Conservation (phyloP, 2,329 filamentous ascomycete species). For the Albophoma yamanashiensis region DNA sequence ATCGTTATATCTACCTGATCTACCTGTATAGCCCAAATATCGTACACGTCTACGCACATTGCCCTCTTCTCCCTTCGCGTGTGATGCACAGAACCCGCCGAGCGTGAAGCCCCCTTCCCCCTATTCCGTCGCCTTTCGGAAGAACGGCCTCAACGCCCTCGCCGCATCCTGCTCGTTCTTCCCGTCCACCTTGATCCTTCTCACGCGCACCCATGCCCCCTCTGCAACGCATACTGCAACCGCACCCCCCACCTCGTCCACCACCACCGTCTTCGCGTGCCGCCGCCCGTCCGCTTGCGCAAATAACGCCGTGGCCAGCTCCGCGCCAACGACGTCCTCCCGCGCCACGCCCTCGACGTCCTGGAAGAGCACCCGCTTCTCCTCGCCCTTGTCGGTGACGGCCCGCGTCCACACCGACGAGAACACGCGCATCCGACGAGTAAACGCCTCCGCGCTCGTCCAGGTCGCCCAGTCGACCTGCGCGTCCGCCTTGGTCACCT, state of each 20-base stretch:
- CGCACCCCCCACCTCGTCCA: slow-evolving; percentile 8
- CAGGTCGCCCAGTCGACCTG: slow-evolving; percentile 50
- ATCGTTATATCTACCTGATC: too few species aligned
- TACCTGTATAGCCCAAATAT: not conserved
- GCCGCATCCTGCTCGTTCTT: slow-evolving; percentile 15
- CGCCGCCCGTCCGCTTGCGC: slow-evolving; percentile 2
- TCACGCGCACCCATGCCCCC: slow-evolving; percentile 15
- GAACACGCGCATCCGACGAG: slow-evolving; percentile 46
- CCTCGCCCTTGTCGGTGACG: slow-evolving; percentile 11
- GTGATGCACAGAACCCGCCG: not conserved
- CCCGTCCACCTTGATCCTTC: slow-evolving; percentile 21
- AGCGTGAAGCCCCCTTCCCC: too few species aligned
- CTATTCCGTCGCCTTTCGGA: not conserved
- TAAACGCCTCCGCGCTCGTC: slow-evolving; percentile 40
- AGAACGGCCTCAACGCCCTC: slow-evolving; percentile 11
- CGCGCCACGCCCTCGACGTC: slow-evolving; percentile 15
- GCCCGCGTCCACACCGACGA: slow-evolving; percentile 53
- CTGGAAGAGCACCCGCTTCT: slow-evolving; percentile 28
- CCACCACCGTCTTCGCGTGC: slow-evolving; percentile 1
- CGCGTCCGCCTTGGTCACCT: slow-evolving; percentile 55
- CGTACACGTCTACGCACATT: not conserved
- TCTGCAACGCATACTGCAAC: slow-evolving; percentile 11
- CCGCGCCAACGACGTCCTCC: slow-evolving; percentile 1
- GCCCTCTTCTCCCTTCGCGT: too few species aligned
- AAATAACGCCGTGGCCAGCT: slow-evolving; percentile 7